Evolutionary conservation across 257 asterid genomes (phyloP).

Genomic region (Solanum sitiens): DNA sequence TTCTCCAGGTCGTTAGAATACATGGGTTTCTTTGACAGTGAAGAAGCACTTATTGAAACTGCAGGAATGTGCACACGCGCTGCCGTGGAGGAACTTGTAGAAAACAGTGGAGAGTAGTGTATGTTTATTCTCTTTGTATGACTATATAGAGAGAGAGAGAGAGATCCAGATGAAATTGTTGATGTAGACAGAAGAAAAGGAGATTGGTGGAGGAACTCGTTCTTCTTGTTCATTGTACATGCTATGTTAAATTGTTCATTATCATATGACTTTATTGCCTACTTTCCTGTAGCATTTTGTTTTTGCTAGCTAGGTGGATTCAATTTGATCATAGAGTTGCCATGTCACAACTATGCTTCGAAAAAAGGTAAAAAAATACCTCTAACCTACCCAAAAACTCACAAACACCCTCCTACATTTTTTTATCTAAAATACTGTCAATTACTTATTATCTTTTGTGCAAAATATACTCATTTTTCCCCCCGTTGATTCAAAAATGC

Average conservation of each 20-base stretch:
- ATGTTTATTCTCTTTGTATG: neutral
- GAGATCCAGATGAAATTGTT: neutral
- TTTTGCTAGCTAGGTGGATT: neutral
- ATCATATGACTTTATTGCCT: neutral
- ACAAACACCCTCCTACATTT: too few species aligned
- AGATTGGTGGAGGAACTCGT: neutral
- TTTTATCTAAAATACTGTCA: neutral
- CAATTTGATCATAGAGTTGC: too few species aligned
- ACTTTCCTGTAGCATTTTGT: neutral
- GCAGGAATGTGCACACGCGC: constrained; percentile 45
- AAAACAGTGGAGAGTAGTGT: constrained; percentile 19
- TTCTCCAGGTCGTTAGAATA: constrained; percentile 21
- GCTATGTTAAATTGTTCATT: neutral
- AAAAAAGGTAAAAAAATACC: too few species aligned
- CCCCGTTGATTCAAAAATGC: neutral
- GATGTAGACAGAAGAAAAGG: constrained; percentile 2
- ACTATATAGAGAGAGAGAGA: neutral
- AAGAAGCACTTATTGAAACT: constrained; percentile 32
- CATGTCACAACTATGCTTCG: too few species aligned
- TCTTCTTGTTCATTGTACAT: constrained; percentile 19
- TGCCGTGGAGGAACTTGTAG: constrained; percentile 33
- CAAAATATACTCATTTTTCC: neutral
- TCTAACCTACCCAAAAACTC: too few species aligned
- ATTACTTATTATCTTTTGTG: too few species aligned
- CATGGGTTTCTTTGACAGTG: constrained; percentile 39